A percentile compares a stretch with the other conserved stretches of the same genome.
Conservation (phyloP, 164 flowering plant species). For the Macadamia integrifolia region DNA sequence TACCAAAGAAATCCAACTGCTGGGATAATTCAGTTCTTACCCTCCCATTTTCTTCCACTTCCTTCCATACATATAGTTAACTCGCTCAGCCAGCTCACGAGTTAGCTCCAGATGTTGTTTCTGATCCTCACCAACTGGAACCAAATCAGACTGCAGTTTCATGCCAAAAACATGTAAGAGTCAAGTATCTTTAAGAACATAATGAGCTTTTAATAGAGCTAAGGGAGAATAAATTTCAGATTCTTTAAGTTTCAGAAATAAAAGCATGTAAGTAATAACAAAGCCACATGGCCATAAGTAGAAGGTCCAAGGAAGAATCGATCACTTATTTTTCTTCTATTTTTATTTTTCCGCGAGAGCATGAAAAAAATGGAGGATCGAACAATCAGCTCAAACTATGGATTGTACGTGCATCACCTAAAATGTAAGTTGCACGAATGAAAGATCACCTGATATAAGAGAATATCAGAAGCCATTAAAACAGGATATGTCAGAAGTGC, state of each 20-base stretch:
- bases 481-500: conserved; percentile 90
- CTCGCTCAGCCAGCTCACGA: conserved; percentile 84
- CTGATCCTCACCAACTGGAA: conserved; percentile 97
- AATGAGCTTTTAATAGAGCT: neutral
- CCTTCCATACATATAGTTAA: conserved; percentile 80
- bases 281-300: neutral
- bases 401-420: neutral
- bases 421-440: neutral
- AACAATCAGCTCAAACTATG: neutral
- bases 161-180: conserved; percentile 32
- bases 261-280: neutral
- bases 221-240: neutral
- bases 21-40: conserved; percentile 31
- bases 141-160: conserved; percentile 81
- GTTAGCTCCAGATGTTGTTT: conserved; percentile 93
- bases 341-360: neutral
- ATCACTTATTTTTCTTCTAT: neutral
- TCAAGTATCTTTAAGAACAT: conserved; percentile 16
- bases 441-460: conserved; percentile 70
- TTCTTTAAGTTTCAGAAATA: neutral
- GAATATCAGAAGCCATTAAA: conserved; percentile 95
- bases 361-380: neutral
- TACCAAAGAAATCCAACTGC: neutral
- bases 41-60: conserved; percentile 99
- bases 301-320: neutral